A percentile compares a stretch with the other conserved stretches of the same genome.
Conservation (phyloP, 441 rosid genomes). For the Syzygium syzygioides region DNA sequence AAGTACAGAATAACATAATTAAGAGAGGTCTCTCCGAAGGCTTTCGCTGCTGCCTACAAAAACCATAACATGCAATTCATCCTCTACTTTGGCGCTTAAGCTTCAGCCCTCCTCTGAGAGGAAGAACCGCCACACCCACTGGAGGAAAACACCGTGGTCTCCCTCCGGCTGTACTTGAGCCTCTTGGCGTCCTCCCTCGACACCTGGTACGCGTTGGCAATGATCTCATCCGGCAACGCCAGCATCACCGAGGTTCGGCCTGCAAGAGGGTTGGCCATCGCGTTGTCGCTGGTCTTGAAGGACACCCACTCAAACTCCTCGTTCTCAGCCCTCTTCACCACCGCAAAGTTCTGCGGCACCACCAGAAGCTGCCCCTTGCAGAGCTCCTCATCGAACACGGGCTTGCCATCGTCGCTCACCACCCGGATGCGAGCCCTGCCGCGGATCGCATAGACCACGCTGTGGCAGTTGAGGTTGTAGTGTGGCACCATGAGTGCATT, state of each 20-base stretch:
- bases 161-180: constrained; percentile 35
- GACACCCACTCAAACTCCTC: constrained; percentile 47
- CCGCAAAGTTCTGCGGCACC: constrained; percentile 60
- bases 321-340: constrained; percentile 38
- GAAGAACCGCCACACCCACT: constrained; percentile 4
- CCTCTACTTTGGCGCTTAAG: constrained; percentile 2
- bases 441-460: constrained; percentile 42
- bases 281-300: constrained; percentile 68
- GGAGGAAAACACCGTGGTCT: constrained; percentile 29
- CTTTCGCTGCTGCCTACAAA: neutral
- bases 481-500: constrained; percentile 53
- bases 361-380: constrained; percentile 46
- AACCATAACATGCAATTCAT: neutral
- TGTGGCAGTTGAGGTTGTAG: constrained; percentile 59
- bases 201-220: constrained; percentile 41
- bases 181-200: constrained; percentile 53
- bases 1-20: neutral
- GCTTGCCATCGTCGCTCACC: constrained; percentile 48
- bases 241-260: too few species aligned
- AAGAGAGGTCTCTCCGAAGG: neutral
- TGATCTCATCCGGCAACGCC: constrained; percentile 50
- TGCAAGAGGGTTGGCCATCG: constrained; percentile 41
- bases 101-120: constrained; percentile 24
- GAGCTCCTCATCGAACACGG: constrained; percentile 48
- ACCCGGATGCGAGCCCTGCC: constrained; percentile 54